Conservation (phyloP, 140 eudicot genomes). For the Flaveria floridana region DNA sequence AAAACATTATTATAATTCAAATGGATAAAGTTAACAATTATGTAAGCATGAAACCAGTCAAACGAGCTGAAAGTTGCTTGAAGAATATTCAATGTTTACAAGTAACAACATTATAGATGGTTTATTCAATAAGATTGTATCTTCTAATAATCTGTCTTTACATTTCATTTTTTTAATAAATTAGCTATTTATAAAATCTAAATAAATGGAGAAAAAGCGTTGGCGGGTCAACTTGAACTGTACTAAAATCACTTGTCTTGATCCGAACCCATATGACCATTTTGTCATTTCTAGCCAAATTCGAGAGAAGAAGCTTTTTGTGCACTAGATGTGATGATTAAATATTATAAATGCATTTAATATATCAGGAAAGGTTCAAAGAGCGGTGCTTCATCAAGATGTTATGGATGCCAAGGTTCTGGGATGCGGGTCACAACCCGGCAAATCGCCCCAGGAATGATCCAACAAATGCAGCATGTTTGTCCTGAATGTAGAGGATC, state of each 20-base stretch:
- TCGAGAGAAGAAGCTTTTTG: background rate
- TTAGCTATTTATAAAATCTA: background rate
- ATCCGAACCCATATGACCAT: background rate
- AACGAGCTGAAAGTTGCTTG: background rate
- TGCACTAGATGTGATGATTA: background rate
- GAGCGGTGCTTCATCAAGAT: conserved; percentile 55
- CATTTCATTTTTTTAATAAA: background rate
- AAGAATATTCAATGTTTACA: background rate
- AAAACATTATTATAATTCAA: background rate
- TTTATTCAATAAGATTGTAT: background rate
- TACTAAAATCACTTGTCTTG: background rate
- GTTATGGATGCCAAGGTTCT: conserved; percentile 80
- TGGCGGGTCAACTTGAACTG: background rate
- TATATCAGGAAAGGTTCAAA: conserved; percentile 74
- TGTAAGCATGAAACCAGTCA: background rate
- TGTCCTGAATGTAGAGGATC: conserved; percentile 81
- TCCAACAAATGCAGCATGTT: conserved; percentile 78
- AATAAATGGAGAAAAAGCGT: background rate
- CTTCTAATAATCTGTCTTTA: background rate
- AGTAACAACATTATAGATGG: background rate
- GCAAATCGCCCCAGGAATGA: conserved; percentile 69
- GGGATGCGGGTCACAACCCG: conserved; percentile 59
- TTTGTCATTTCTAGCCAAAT: background rate
- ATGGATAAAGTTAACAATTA: background rate
- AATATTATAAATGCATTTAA: background rate